Evolutionary conservation across 1,139 yeast genomes (phyloP).

Genomic region (Pichia sp.): DNA sequence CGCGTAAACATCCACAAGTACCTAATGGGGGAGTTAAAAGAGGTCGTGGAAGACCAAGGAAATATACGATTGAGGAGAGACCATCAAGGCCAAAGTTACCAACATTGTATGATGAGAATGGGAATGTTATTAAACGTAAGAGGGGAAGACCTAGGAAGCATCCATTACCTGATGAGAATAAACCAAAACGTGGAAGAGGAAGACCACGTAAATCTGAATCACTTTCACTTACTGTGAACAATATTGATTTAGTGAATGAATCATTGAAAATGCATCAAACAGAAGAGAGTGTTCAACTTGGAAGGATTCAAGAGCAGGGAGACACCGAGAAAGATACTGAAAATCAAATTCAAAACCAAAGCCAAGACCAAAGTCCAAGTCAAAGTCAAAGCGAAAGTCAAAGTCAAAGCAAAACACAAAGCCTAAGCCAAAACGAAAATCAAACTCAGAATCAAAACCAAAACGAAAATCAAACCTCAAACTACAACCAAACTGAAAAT

Average conservation of each 20-base stretch:
- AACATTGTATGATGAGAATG: conserved; percentile 10
- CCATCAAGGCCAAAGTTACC: conserved; percentile 15
- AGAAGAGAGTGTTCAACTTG: not conserved
- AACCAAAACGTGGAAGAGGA: conserved; percentile 10
- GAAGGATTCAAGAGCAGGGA: not conserved
- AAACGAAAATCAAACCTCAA: too few relatives aligned
- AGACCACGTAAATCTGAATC: conserved; percentile 9
- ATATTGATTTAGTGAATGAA: not conserved
- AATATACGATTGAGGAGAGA: conserved; percentile 11
- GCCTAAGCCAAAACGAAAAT: too few relatives aligned
- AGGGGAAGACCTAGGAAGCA: conserved; percentile 13
- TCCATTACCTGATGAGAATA: conserved; percentile 2
- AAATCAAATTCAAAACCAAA: not conserved
- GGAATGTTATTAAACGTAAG: conserved; percentile 10
- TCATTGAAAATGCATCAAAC: not conserved
- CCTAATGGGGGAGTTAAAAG: conserved; percentile 2
- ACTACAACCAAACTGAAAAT: too few relatives aligned
- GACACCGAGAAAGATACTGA: too few relatives aligned
- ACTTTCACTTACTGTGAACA: not conserved
- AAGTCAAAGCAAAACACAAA: not conserved
- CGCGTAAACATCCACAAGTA: not conserved
- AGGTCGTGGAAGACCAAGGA: conserved; percentile 14
- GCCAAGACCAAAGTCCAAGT: not conserved
- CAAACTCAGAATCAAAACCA: too few relatives aligned
- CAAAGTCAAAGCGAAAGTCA: not conserved